These are phyloP conservation scores for Dothiorella sarmentorum DNA, from an alignment of 2,329 filamentous ascomycete genomes.

Conservation along the genomic window DNA sequence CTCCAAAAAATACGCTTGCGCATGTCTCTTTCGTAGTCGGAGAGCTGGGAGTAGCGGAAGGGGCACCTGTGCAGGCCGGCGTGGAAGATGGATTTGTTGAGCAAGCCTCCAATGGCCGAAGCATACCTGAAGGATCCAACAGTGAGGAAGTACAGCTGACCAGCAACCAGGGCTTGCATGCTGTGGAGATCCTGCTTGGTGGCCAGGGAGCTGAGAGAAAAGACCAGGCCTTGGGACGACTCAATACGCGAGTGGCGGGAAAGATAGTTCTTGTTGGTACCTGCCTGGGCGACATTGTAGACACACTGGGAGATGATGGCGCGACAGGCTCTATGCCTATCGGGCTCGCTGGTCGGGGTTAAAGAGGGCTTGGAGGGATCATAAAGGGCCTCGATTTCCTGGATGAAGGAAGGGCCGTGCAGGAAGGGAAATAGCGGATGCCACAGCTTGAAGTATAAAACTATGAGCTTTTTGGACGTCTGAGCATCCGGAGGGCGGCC, in stretches of 20 bases:
- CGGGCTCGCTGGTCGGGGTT: conserved; percentile 2
- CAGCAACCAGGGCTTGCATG: conserved; percentile 50
- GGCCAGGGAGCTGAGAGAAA: conserved; percentile 16
- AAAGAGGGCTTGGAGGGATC: conserved; percentile 6
- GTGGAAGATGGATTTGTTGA: conserved; percentile 55
- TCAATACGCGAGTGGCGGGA: conserved; percentile 17
- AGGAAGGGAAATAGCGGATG: conserved; percentile 57
- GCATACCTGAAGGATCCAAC: conserved; percentile 57
- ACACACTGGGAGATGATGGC: conserved; percentile 18
- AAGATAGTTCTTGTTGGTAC: conserved; percentile 1
- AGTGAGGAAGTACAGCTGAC: conserved; percentile 55
- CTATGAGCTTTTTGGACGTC: background rate
- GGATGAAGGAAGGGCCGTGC: conserved; percentile 51
- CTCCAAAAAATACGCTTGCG: conserved; percentile 57
- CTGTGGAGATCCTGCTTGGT: conserved; percentile 17
- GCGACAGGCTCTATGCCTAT: conserved; percentile 12
- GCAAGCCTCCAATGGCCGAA: conserved; percentile 53
- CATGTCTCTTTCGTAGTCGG: conserved; percentile 44
- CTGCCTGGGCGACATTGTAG: conserved; percentile 14
- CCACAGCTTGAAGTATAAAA: conserved; percentile 55
- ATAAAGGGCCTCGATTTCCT: conserved; percentile 20
- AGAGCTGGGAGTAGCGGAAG: conserved; percentile 51
- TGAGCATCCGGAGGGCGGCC: conserved; percentile 10
- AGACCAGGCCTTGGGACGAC: conserved; percentile 14
- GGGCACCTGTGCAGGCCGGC: conserved; percentile 59